phyloP scores from a whole-genome alignment of 2,329 filamentous ascomycete species.

The Blastomyces emzantsi region DNA sequence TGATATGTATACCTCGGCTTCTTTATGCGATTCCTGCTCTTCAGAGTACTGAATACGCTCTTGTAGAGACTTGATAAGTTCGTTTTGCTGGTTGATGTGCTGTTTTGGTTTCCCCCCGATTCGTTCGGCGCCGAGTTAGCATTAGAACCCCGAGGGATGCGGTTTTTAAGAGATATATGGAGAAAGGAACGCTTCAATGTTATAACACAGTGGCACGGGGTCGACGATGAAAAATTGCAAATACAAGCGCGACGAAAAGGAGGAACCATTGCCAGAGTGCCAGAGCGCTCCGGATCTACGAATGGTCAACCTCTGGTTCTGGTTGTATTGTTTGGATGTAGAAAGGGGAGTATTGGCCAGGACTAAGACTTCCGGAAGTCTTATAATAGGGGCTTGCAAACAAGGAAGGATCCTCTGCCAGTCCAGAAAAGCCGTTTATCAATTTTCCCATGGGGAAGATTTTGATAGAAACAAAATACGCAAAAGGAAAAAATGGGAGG shows the following conservation, averaged over 20 bases:
- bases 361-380: constrained; percentile 3
- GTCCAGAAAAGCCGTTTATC: background rate
- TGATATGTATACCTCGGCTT: constrained; percentile 28
- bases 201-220: constrained; percentile 12
- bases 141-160: constrained; percentile 11
- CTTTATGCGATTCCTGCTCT: constrained; percentile 32
- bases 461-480: background rate
- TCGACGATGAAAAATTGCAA: constrained; percentile 14
- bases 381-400: background rate
- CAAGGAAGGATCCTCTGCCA: background rate
- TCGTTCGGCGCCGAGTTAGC: constrained; percentile 13
- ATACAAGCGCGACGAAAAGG: constrained; percentile 15
- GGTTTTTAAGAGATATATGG: constrained; percentile 8
- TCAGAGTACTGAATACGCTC: constrained; percentile 35
- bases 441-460: background rate
- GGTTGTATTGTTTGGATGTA: constrained; percentile 1
- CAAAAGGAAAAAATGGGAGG: background rate
- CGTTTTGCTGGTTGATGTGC: constrained; percentile 38
- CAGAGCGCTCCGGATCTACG: constrained; percentile 16
- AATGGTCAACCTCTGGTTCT: constrained; percentile 15
- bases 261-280: constrained; percentile 18
- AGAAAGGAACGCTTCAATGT: constrained; percentile 15
- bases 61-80: constrained; percentile 35
- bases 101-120: constrained; percentile 16
- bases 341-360: background rate